A percentile compares a stretch with the other conserved stretches of the same genome.
phyloP scores from a whole-genome alignment of 306 rosid genomes.

The Prinsepia uniflora region DNA sequence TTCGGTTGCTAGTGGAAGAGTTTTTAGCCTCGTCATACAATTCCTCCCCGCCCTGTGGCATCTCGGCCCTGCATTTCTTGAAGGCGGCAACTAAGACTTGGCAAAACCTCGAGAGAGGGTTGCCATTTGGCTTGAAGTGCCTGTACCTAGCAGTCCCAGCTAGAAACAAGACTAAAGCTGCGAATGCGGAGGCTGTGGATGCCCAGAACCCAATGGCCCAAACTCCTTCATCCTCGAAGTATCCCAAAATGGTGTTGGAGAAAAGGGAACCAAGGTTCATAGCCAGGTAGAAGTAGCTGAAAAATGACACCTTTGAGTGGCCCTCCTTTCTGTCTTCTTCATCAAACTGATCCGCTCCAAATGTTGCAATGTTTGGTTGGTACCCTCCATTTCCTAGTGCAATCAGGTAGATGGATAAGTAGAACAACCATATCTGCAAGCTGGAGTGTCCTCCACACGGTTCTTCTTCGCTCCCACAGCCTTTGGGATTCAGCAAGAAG shows the following conservation, averaged over 20 bases:
- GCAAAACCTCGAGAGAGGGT: conserved; percentile 80
- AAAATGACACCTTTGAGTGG: conserved; percentile 73
- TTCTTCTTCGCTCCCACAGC: conserved; percentile 61
- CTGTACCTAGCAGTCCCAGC: conserved; percentile 73
- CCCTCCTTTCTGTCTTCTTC: conserved; percentile 76
- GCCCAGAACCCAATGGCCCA: conserved; percentile 96
- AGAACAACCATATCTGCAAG: conserved; percentile 60
- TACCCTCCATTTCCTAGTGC: conserved; percentile 97
- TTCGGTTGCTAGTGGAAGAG: conserved; percentile 50
- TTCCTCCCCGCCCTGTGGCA: conserved; percentile 57
- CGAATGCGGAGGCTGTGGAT: conserved; percentile 75
- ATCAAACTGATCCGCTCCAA: conserved; percentile 97
- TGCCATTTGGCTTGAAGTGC: conserved; percentile 88
- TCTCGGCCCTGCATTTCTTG: conserved; percentile 52
- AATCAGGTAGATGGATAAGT: conserved; percentile 83
- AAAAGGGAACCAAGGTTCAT: conserved; percentile 87
- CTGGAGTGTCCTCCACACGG: conserved; percentile 66
- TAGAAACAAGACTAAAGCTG: conserved; percentile 85
- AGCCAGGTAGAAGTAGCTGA: conserved; percentile 97
- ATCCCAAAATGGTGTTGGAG: conserved; percentile 88
- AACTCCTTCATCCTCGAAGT: conserved; percentile 81
- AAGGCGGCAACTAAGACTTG: conserved; percentile 79
- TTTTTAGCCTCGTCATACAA: conserved; percentile 37
- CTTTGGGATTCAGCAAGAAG: conserved; percentile 75
- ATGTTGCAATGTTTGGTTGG: conserved; percentile 87